Evolutionary conservation across 371 early-diverging fungal species (phyloP).

Genomic region (Mortierella sp.): DNA sequence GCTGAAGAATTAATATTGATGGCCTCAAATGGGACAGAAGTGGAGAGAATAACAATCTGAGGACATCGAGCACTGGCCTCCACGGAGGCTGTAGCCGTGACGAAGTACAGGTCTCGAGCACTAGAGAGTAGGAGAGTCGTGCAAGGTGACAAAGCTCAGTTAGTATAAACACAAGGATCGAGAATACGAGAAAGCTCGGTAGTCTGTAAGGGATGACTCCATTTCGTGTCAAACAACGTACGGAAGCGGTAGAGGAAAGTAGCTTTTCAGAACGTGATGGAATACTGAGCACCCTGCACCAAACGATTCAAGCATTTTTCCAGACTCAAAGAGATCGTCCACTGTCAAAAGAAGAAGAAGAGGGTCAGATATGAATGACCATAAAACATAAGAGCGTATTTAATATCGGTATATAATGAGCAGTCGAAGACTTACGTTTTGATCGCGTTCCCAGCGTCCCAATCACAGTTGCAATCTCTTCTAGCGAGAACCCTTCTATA

Average conservation of each 20-base stretch:
- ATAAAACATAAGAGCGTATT: too few species aligned
- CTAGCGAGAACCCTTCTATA: constrained; percentile 67
- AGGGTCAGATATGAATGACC: too few species aligned
- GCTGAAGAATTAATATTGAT: constrained; percentile 1
- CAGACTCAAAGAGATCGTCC: constrained; percentile 61
- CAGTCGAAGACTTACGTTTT: constrained; percentile 28
- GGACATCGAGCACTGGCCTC: constrained; percentile 57
- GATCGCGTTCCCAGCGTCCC: constrained; percentile 58
- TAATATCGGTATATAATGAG: not conserved
- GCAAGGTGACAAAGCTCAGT: too few species aligned
- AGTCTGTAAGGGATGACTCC: too few species aligned
- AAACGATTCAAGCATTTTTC: constrained; percentile 53
- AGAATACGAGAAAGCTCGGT: not conserved
- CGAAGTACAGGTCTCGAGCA: constrained; percentile 51
- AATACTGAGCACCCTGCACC: constrained; percentile 59
- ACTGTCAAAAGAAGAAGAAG: constrained; percentile 17
- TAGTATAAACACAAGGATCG: not conserved
- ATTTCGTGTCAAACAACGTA: too few species aligned
- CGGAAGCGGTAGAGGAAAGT: constrained; percentile 64
- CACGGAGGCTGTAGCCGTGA: constrained; percentile 35
- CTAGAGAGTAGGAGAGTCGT: too few species aligned
- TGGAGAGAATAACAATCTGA: constrained; percentile 54
- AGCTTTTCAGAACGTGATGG: constrained; percentile 60
- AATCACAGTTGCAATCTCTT: constrained; percentile 66
- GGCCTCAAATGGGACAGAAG: constrained; percentile 22